Evolutionary conservation across 441 rosid genomes (phyloP), one percentile per base, ranked within the genome.

Genomic region (Cnidoscolus chayamansa): DNA sequence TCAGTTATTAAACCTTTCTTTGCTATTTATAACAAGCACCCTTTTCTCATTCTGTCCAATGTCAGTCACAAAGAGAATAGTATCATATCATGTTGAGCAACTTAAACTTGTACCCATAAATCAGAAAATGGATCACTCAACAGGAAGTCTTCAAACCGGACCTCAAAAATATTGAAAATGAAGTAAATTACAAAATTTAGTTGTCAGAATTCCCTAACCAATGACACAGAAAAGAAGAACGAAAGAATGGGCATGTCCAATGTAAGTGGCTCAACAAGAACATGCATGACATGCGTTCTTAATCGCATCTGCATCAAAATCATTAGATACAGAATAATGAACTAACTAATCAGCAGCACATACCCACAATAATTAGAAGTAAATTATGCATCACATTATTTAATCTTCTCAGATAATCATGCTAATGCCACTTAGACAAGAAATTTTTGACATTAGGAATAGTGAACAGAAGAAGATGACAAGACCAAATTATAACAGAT

Each of bases 391-490:
- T 53, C 12, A 72, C 32, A 64, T 6, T 8, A 56, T 40, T 8
- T 7, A 55, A 57, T 7, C 57, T 62, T 56, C 25, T 25, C 74
- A 32, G 11, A 43, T 15, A 17, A 47, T 17, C 32, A 59, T 9
- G 10, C 30, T 37, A 49, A 20, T 35, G 72, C 57, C 17, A 47
- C 10, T 47, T 70, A 9, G 20, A 72, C 10, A 25, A 6, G 19
- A 10, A 40, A 5, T 10, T 40, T 40, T 2, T 40, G 16, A 10
- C 32, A 57, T 31, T 3, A 16, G 31, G 59, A 6, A 66, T 57
- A 8, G 2, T 59, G 56, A 43, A 49, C 50, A 73, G 17, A 65
- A 45, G 49, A 66, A 73, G 45, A 16, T 58, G 51, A 17, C 19
- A 49, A 15, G 10, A 54, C 35, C 20, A 25, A 45, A 48, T 35